Base-by-base conservation (phyloP, 257 asterid genomes). In the Rubia yunnanensis region DNA sequence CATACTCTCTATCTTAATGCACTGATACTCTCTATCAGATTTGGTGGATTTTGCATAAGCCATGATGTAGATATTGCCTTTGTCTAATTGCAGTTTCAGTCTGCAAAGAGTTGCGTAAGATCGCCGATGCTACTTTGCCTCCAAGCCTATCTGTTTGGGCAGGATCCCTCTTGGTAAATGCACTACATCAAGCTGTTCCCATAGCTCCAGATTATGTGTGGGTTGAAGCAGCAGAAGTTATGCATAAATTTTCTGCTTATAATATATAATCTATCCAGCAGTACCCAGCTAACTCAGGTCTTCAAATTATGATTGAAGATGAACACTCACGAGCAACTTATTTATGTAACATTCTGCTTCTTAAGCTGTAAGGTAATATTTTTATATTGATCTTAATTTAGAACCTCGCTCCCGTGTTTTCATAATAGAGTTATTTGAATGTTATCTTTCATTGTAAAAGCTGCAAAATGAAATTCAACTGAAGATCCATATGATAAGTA, bases 141-240 rank as follows among this genome's bases (percentile, higher is more conserved):
- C 41, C 65, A 35, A 72, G 74, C 7, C 60, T 74, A 49, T 71
- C 71, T 52, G 79, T 82, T 52, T 82, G 86, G 84, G 84, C 80
- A 57, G 52, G 84, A 64, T 70, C 80, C 28, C 78, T 79, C 17
- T 50, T 82, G 70, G 75, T 72, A n/a, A 79, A 65, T 63, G 76
- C 84, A 31, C 72, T 79, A 15, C 74, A 71, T 48, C 82, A 73
- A 49, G 82, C 82, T 46, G 78, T 82, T 66, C 86, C 86, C 0
- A 36, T 82, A 30, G 86, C 86, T 18, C 79, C 84, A 17, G 86
- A 82, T 34, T 61, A 65, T 10, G 70, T 59, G 23, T 82, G 86
- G 84, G 78, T 74, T 53, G 84, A 79, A 69, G 76, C 86, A 18
- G 73, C 80, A 5, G 64, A 74, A 13, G 50, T 79, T 28, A 68